Evolutionary conservation across 352 stramenopile species (phyloP), one percentile per base, ranked within the genome.

Genomic region (Phytophthora pseudosyringae): DNA sequence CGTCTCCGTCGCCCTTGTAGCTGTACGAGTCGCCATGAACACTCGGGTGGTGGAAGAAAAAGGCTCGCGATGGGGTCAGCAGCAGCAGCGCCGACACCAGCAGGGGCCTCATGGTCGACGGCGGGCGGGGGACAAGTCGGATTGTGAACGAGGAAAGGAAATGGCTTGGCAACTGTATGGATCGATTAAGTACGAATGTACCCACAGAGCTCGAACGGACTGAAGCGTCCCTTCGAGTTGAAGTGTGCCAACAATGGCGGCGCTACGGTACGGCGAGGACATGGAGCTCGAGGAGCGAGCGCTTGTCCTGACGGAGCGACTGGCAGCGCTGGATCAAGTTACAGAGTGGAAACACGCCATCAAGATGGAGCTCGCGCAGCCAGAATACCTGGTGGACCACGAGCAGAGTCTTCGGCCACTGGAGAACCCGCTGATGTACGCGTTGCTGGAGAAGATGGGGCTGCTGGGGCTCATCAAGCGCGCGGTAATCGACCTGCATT

Each of bases 401-500:
- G 64, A 86, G 29, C 66, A 80, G 49, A 65, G 44, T 59, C 26
- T 64, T 32, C 59, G 49, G 16, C 21, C 52, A 16, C 18, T 67
- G 40, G 71, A 73, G 26, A 71, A 73, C 54, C 50, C 76, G 32
- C 60, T 83, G 28, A 59, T 91, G 31, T 73, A 69, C 33, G 75
- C 58, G 8, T 38, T 90, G 28, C 48, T 90, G 44, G 76, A 92
- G 41, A 87, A 87, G 39, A 75, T 89, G 49, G 83, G 75, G 2
- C 48, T 92, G 11, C 38, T 83, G n/a, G 62, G 48, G 1, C 58
- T 71, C 5, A 51, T 94, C 48, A 89, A 91, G 63, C 81, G 80
- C 31, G 57, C 73, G 4, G 67, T 89, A 7, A 75, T 90, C 25
- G 81, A 92, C 29, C 52, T 91, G 6, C 81, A 94, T 52, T 83